Percentiles rank a stretch among this genome's conserved stretches.
These are phyloP conservation scores for Xylaria polymorpha DNA, from an alignment of 2,329 filamentous ascomycete species.

Conservation along the genomic window DNA sequence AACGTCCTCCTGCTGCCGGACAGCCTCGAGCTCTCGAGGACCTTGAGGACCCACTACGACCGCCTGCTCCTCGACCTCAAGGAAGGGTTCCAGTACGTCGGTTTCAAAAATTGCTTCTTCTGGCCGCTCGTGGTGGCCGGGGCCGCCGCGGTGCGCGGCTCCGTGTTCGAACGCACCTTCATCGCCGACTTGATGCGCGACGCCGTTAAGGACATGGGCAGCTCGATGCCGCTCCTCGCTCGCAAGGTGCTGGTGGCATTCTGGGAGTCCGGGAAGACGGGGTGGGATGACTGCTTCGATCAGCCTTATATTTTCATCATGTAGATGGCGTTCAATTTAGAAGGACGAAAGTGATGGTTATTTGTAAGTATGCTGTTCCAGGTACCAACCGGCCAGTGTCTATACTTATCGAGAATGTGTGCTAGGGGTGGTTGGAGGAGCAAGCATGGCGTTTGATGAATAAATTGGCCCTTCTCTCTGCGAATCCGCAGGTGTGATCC, in stretches of 20 bases:
- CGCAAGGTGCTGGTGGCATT: conserved; percentile 47
- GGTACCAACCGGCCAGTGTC: not conserved
- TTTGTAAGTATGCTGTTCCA: not conserved
- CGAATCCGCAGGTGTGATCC: not conserved
- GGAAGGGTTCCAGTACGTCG: conserved; percentile 34
- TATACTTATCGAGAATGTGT: not conserved
- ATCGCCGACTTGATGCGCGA: conserved; percentile 43
- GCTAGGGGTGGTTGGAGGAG: not conserved
- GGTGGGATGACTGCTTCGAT: conserved; percentile 54
- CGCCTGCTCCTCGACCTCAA: conserved; percentile 43
- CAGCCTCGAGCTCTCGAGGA: conserved; percentile 17
- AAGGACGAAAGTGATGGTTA: not conserved
- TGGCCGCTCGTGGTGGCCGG: conserved; percentile 53
- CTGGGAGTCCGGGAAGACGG: conserved; percentile 49
- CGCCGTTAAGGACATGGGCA: conserved; percentile 44
- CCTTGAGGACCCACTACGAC: conserved; percentile 34
- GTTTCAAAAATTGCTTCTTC: conserved; percentile 44
- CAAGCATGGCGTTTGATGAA: not conserved
- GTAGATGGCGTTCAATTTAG: conserved; percentile 11
- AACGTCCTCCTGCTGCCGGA: conserved; percentile 44
- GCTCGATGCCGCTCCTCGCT: conserved; percentile 45
- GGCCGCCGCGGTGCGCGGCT: conserved; percentile 43
- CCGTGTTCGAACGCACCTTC: conserved; percentile 45
- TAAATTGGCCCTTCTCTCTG: not conserved
- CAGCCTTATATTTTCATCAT: conserved; percentile 45